Conservation (phyloP, 2,329 filamentous ascomycete genomes). For the Myriosclerotinia curreyana region DNA sequence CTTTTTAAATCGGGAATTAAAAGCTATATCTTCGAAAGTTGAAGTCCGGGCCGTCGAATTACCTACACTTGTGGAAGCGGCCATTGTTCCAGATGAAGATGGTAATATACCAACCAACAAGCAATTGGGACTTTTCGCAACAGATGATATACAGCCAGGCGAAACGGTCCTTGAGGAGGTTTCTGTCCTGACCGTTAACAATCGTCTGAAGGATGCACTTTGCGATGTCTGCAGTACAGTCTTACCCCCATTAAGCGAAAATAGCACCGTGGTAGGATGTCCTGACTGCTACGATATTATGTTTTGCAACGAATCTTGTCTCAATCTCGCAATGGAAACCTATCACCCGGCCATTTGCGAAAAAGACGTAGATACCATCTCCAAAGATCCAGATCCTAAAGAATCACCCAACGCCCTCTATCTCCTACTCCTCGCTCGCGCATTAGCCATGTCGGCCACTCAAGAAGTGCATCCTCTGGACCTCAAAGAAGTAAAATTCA, state of each 20-base stretch:
- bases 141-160: conserved; percentile 71
- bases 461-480: conserved; percentile 61
- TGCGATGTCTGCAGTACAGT: conserved; percentile 85
- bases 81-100: conserved; percentile 49
- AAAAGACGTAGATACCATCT: conserved; percentile 62
- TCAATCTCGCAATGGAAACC: conserved; percentile 53
- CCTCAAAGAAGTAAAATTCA: conserved; percentile 62
- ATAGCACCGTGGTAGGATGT: conserved; percentile 52
- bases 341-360: conserved; percentile 67
- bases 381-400: conserved; percentile 58
- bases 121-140: conserved; percentile 89
- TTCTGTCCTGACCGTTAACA: conserved; percentile 84
- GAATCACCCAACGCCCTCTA: conserved; percentile 62
- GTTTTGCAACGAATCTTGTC: conserved; percentile 61
- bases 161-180: conserved; percentile 78
- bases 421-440: conserved; percentile 58
- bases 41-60: conserved; percentile 74
- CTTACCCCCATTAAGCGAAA: conserved; percentile 56
- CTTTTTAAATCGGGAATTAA: conserved; percentile 68
- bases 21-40: conserved; percentile 72
- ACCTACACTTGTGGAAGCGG: conserved; percentile 58
- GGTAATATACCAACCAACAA: conserved; percentile 58
- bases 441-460: conserved; percentile 61
- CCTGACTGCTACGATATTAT: conserved; percentile 63
- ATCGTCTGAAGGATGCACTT: conserved; percentile 77